Evolutionary conservation across 1,284 basidiomycete species (phyloP).

Genomic region (Cutaneotrichosporon sp.): DNA sequence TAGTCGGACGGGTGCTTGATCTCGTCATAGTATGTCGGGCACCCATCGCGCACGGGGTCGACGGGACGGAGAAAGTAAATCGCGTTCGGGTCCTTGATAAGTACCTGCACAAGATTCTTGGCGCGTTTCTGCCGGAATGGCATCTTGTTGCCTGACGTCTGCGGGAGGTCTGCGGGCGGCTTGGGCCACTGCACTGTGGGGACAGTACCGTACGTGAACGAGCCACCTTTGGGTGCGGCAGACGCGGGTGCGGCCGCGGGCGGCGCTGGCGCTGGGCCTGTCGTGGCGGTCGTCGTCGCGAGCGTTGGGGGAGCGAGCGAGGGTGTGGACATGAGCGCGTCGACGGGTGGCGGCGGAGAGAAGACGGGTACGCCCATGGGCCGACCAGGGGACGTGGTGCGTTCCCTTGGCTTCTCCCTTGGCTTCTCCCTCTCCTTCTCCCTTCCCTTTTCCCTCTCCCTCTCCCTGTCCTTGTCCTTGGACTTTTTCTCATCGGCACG

Average conservation of each 20-base stretch:
- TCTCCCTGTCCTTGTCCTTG: neutral
- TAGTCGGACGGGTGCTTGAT: constrained; percentile 95
- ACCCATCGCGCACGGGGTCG: constrained; percentile 73
- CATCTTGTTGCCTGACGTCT: constrained; percentile 24
- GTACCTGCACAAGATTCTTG: constrained; percentile 61
- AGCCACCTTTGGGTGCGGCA: constrained; percentile 9
- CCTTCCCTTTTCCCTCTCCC: neutral
- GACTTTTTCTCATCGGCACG: neutral
- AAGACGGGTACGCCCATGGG: neutral
- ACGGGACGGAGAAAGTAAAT: constrained; percentile 79
- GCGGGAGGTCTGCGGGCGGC: constrained; percentile 29
- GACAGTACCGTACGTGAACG: neutral
- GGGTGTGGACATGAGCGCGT: neutral
- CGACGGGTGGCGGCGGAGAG: neutral
- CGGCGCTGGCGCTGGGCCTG: constrained; percentile 34
- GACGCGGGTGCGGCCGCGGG: constrained; percentile 15
- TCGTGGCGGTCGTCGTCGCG: constrained; percentile 17
- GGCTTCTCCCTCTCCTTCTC: neutral
- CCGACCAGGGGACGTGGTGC: neutral
- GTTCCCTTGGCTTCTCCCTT: neutral
- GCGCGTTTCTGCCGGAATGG: constrained; percentile 74
- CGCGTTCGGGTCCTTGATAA: constrained; percentile 66
- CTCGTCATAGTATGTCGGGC: constrained; percentile 91
- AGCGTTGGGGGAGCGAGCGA: neutral
- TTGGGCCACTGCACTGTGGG: constrained; percentile 37